phyloP scores from a whole-genome alignment of 768 basidiomycete genomes.

The Lactarius indigo region DNA sequence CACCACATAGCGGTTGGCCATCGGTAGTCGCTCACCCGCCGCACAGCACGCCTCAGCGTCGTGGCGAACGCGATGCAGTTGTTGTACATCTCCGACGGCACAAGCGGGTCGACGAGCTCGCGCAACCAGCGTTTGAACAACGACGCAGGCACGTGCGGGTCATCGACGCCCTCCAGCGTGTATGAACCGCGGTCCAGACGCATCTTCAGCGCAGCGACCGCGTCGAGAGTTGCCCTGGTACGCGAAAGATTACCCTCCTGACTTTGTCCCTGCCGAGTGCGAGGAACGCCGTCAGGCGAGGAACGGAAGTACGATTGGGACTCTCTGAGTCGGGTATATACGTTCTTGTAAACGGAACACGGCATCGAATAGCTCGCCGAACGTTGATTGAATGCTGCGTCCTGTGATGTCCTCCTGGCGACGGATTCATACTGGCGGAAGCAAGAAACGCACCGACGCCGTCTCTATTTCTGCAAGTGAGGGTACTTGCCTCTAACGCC shows the following conservation, averaged over 20 bases:
- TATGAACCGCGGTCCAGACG: conserved; percentile 91
- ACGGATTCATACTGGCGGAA: background rate
- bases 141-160: conserved; percentile 86
- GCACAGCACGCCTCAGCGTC: conserved; percentile 67
- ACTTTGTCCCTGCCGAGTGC: conserved; percentile 78
- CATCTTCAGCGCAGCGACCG: conserved; percentile 82
- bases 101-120: conserved; percentile 87
- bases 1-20: conserved; percentile 81
- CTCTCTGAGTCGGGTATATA: conserved; percentile 78
- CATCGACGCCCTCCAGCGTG: conserved; percentile 83
- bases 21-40: conserved; percentile 75
- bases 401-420: conserved; percentile 39
- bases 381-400: conserved; percentile 95
- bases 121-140: conserved; percentile 92
- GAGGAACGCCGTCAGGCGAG: conserved; percentile 90
- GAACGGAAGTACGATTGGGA: conserved; percentile 93
- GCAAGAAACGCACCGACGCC: conserved; percentile 59
- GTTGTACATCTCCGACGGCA: conserved; percentile 90
- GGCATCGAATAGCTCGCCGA: conserved; percentile 84
- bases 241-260: conserved; percentile 94
- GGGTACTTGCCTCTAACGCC: conserved; percentile 83
- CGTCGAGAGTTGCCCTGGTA: conserved; percentile 90
- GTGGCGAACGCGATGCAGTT: conserved; percentile 71
- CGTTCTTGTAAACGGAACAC: conserved; percentile 82
- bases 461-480: conserved; percentile 85